Evolutionary conservation across 495 filamentous ascomycete species (phyloP).

Genomic region (Daldinia bambusicola): DNA sequence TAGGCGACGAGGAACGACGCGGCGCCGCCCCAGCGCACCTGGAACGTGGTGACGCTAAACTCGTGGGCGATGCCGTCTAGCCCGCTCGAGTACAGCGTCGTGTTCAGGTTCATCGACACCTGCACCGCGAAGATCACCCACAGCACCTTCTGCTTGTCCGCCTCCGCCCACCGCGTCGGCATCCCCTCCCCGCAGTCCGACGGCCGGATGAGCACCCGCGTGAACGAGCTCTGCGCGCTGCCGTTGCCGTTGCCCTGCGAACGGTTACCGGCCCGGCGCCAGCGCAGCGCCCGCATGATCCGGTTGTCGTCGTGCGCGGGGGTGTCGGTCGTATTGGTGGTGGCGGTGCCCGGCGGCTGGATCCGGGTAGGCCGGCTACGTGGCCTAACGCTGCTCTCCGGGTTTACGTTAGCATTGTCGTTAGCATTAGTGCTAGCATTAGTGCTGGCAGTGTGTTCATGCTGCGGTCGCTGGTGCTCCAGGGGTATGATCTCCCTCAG

Average conservation of each 20-base stretch:
- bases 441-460: not conserved
- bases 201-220: conserved; percentile 14
- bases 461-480: not conserved
- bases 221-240: not conserved
- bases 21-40: conserved; percentile 45
- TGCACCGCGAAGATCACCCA: conserved; percentile 31
- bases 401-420: not conserved
- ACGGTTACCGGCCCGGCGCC: not conserved
- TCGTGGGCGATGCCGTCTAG: conserved; percentile 64
- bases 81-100: conserved; percentile 54
- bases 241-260: too few species aligned
- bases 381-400: not conserved
- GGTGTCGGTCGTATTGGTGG: not conserved
- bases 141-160: conserved; percentile 63
- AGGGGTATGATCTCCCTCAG: not conserved
- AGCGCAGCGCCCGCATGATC: not conserved
- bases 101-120: conserved; percentile 60
- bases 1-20: conserved; percentile 71
- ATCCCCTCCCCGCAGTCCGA: conserved; percentile 55
- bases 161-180: conserved; percentile 62
- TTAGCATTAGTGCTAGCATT: not conserved
- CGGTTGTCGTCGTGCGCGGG: not conserved
- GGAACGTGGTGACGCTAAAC: conserved; percentile 59
- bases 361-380: not conserved
- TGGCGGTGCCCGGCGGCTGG: not conserved